Conservation (phyloP, 2,329 filamentous ascomycete genomes). For the Thielaviopsis ethacetica region DNA sequence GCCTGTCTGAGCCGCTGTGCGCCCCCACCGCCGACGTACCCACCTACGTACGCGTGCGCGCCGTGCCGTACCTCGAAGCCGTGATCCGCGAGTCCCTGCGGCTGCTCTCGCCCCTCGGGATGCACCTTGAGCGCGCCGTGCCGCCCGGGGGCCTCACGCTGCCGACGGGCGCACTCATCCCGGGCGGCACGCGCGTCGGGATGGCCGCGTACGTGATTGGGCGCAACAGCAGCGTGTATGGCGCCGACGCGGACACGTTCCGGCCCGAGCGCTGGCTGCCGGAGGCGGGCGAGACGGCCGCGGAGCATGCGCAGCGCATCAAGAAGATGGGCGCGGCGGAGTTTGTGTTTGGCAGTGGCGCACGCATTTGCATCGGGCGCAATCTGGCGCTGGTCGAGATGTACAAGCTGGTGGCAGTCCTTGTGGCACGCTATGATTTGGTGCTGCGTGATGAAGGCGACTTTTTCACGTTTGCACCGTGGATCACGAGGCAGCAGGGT, state of each 20-base stretch:
- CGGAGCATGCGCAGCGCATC: slow-evolving; percentile 18
- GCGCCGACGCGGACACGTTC: slow-evolving; percentile 26
- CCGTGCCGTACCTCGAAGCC: slow-evolving; percentile 31
- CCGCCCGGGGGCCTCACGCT: slow-evolving; percentile 22
- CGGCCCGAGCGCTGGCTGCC: slow-evolving; percentile 32
- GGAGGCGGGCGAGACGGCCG: slow-evolving; percentile 14
- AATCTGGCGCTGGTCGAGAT: slow-evolving; percentile 28
- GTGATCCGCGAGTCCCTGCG: slow-evolving; percentile 32
- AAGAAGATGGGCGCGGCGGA: slow-evolving; percentile 24
- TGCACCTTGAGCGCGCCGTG: slow-evolving; percentile 20
- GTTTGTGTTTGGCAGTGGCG: slow-evolving; percentile 27
- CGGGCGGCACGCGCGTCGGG: slow-evolving; percentile 29
- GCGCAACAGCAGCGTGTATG: slow-evolving; percentile 21
- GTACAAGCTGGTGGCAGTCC: slow-evolving; percentile 22
- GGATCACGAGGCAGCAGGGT: not conserved
- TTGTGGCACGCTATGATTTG: slow-evolving; percentile 21
- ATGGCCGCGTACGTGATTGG: slow-evolving; percentile 26
- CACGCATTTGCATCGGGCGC: slow-evolving; percentile 29
- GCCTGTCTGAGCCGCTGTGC: not conserved
- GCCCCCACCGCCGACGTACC: slow-evolving; percentile 7
- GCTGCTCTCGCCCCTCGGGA: slow-evolving; percentile 27
- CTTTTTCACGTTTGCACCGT: no score
- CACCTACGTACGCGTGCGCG: slow-evolving; percentile 21
- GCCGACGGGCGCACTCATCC: slow-evolving; percentile 25
- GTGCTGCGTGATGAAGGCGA: not conserved